Conservation (phyloP, 2,329 filamentous ascomycete species). For the Camptophora hylomeconis region DNA sequence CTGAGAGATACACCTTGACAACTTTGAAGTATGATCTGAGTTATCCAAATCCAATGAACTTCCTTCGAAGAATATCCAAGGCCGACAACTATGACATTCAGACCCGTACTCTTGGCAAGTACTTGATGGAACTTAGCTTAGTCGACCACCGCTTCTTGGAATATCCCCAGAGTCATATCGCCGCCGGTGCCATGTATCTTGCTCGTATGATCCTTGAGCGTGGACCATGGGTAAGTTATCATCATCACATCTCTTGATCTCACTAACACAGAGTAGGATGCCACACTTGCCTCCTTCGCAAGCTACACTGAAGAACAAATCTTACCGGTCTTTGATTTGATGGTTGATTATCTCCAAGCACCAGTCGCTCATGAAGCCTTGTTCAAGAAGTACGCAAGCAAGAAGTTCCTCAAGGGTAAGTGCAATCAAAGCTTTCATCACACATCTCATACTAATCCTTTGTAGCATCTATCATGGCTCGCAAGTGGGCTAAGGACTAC, state of each 20-base stretch:
- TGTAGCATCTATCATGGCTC: constrained; percentile 75
- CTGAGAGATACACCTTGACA: constrained; percentile 86
- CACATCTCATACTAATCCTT: constrained; percentile 16
- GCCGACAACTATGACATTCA: constrained; percentile 99
- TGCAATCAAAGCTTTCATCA: background rate
- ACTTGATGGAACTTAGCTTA: constrained; percentile 91
- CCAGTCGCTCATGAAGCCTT: constrained; percentile 92
- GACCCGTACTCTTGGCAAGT: constrained; percentile 92
- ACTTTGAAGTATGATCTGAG: constrained; percentile 93
- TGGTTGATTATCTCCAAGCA: constrained; percentile 90
- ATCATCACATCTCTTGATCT: background rate
- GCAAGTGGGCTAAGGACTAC: constrained; percentile 85
- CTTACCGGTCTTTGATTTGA: constrained; percentile 77
- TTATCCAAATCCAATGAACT: constrained; percentile 99
- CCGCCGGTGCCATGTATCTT: constrained; percentile 89
- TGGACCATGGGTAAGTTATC: constrained; percentile 67
- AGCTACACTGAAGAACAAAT: constrained; percentile 91
- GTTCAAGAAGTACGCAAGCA: constrained; percentile 99
- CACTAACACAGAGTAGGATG: constrained; percentile 44
- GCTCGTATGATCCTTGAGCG: constrained; percentile 80
- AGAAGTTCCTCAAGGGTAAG: constrained; percentile 97
- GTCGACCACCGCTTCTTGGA: constrained; percentile 88
- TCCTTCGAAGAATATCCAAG: constrained; percentile 95
- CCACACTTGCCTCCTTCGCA: constrained; percentile 76
- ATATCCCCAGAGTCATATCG: constrained; percentile 78